Conservation (phyloP, 257 asterid genomes). For the Rauvolfia tetraphylla region DNA sequence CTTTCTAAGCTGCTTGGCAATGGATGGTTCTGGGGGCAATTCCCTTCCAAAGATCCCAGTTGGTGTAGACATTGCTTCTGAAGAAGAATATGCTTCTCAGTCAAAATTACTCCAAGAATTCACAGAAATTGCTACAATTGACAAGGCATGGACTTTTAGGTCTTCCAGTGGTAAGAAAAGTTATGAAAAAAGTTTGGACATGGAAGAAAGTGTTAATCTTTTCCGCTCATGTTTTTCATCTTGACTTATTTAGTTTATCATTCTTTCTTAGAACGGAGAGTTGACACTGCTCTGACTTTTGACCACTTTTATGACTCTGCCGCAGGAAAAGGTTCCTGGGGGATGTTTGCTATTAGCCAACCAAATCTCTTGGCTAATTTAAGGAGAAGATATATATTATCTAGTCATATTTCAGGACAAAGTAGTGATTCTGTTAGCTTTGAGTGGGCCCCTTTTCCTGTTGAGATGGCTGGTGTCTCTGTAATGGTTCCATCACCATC, state of each 20-base stretch:
- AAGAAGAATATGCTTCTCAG: slow-evolving; percentile 53
- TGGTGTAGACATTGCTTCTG: slow-evolving; percentile 38
- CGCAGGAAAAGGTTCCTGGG: slow-evolving; percentile 57
- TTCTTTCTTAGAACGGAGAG: not conserved
- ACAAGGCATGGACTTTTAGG: slow-evolving; percentile 85
- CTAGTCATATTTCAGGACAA: slow-evolving; percentile 52
- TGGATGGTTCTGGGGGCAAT: slow-evolving; percentile 43
- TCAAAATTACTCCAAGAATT: slow-evolving; percentile 69
- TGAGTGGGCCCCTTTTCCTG: slow-evolving; percentile 82
- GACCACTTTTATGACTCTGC: slow-evolving; percentile 12
- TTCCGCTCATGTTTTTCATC: not conserved
- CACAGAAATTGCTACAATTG: slow-evolving; percentile 60
- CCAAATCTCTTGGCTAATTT: slow-evolving; percentile 73
- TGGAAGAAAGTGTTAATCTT: not conserved
- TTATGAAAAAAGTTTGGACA: not conserved
- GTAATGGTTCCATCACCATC: slow-evolving; percentile 82
- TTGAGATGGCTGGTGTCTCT: slow-evolving; percentile 68
- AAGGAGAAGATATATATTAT: slow-evolving; percentile 59
- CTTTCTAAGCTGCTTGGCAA: slow-evolving; percentile 14
- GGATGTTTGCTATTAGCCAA: slow-evolving; percentile 72
- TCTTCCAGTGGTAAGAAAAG: slow-evolving; percentile 49
- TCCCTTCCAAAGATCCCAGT: slow-evolving; percentile 29
- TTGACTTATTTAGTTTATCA: not conserved
- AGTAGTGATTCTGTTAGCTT: slow-evolving; percentile 46
- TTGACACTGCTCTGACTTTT: not conserved